Base-by-base conservation (phyloP, 352 stramenopile species). In the Globisporangium emineosum region DNA sequence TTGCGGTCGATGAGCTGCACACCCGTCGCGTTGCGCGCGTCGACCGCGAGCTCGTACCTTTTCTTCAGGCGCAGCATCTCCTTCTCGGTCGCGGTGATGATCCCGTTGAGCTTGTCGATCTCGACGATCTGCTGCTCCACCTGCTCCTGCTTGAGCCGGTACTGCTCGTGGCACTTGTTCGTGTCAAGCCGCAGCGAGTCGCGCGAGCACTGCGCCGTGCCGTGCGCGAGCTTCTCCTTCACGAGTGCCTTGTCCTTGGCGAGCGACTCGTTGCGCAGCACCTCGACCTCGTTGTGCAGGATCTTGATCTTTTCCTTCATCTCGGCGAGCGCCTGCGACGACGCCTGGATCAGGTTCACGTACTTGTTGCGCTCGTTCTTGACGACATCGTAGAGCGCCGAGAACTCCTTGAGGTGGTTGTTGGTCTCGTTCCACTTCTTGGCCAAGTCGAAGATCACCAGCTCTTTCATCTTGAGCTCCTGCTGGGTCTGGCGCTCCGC, bases 261-360 rank as follows among this genome's bases (percentile, higher is more conserved):
- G 1, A 94, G 47, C 10, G 84, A 94, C 66, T 98, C 94, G 65
- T 97, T 98, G 2, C 89, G 80, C 56, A 98, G 66, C 49, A 98
- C 97, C 37, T 98, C 90, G 40, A 98, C 89, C 73, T 98, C 94
- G 64, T 98, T 98, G 62, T 96, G 81, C 29, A 98, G 69, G 65
- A 98, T 97, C 67, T 98, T 97, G 71, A 98, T 98, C 69, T 98
- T 98, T 66, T 98, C 94, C 53, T 97, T 97, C 94, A 98, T 98
- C 73, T 98, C 94, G 6, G 91, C 93, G 1, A 98, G 81, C 25
- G 93, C 92, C 68, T 98, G 94, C 2, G 89, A 86, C 8, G 79
- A 86, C 25, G 88, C 78, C 67, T 98, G 93, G 62, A 98, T 98
- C 32, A 98, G 65, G 64, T 97, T 98, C 29, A 98, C 94, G 66